These are phyloP conservation scores for Eucommia ulmoides DNA, from an alignment of 257 asterid species.

Conservation along the genomic window DNA sequence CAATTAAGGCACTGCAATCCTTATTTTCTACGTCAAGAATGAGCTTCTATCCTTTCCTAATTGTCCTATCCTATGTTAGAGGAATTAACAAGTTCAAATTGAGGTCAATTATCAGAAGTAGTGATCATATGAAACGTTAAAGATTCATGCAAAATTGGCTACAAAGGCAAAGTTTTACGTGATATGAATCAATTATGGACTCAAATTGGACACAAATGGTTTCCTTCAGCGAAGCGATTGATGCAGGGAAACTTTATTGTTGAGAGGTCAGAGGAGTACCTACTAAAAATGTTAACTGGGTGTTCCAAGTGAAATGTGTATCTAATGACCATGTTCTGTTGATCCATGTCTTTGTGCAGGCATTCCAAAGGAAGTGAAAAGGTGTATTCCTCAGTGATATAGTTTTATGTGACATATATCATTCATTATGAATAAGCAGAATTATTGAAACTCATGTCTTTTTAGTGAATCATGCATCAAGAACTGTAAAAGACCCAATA, in stretches of 20 bases:
- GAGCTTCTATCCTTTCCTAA: not conserved
- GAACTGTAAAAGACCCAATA: no score
- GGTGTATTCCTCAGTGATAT: no score
- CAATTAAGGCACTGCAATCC: not conserved
- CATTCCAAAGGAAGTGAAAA: no score
- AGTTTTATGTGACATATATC: no score
- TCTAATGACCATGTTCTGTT: no score
- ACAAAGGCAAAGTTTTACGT: slow-evolving; percentile 4
- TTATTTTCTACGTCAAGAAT: not conserved
- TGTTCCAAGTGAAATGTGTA: no score
- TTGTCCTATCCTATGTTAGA: slow-evolving; percentile 3
- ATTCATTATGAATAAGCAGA: slow-evolving; percentile 1
- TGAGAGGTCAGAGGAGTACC: no score
- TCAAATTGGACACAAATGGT: slow-evolving; percentile 7
- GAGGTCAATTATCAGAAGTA: no score
- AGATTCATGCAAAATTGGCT: slow-evolving; percentile 8
- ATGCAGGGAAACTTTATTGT: no score
- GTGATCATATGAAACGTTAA: slow-evolving; percentile 21
- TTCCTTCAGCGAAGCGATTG: no score
- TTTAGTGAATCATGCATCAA: not conserved
- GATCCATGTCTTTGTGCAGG: no score
- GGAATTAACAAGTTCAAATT: slow-evolving; percentile 10
- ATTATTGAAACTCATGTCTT: not conserved
- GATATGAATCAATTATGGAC: slow-evolving; percentile 2
- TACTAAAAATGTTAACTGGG: no score